Base-by-base conservation (phyloP, 371 early-diverging fungal species). In the Actinomortierella wolfii region DNA sequence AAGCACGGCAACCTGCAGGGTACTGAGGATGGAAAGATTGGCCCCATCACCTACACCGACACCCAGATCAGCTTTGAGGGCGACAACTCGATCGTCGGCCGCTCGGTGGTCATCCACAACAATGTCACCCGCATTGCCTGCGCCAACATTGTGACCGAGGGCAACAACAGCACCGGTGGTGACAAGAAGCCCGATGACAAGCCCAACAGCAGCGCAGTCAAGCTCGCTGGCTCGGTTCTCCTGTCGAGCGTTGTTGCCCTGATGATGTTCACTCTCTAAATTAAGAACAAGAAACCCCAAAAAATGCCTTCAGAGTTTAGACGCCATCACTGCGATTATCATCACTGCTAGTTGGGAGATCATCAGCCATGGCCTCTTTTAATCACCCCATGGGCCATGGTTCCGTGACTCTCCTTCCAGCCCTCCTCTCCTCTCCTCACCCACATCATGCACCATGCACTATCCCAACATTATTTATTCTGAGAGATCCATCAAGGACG, bases 71-170 rank as follows among this genome's bases (percentile, higher is more conserved):
- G 48, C 29, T 80, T 81, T 56, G 42, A 56, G 11, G 62, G 59
- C 15, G 56, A 57, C 23, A 58, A 54, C 56, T 29, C 76, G 48
- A 61, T 83, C 57, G 41, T 78, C 39, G 83, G 79, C 41, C 81
- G 78, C 61, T 81, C 83, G 3, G 56, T 83, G 49, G 83, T 83
- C 45, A 77, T 83, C 54, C 83, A 83, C 67, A 68, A 66, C 64
- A 68, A 75, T 63, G 74, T 61, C 29, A 63, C 68, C 48, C 83
- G 83, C 17, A 49, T 82, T 61, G 83, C 77, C 14, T 83, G 83
- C 64, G 82, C 67, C 23, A 67, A 83, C 68, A 68, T 83, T 29
- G 55, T 62, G 20, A 60, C 61, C 40, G 65, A 48, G 8, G 34
- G 49, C 51, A 34, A 21, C 56, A 34, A 26, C 21, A 21, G 26